Evolutionary conservation across 2,329 filamentous ascomycete species (phyloP).

Genomic region (Colletotrichum musicola): DNA sequence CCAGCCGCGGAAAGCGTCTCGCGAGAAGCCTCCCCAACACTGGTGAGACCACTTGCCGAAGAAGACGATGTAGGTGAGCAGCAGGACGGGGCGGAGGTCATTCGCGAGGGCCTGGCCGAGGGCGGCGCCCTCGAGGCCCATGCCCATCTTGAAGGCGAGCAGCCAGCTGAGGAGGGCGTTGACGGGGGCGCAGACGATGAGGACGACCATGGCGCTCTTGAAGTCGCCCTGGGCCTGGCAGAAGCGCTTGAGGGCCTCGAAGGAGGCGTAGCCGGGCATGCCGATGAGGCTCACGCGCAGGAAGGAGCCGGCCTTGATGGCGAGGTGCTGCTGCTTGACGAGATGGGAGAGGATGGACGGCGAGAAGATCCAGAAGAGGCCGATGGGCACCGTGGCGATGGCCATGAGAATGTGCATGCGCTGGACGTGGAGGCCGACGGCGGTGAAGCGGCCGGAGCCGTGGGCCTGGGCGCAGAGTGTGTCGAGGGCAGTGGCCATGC

Average conservation of each 20-base stretch:
- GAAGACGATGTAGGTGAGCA: constrained; percentile 59
- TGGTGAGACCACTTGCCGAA: constrained; percentile 55
- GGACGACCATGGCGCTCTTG: constrained; percentile 59
- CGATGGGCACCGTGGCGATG: constrained; percentile 61
- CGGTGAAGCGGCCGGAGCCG: constrained; percentile 59
- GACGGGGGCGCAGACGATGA: constrained; percentile 60
- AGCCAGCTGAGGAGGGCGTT: constrained; percentile 64
- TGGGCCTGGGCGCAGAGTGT: constrained; percentile 66
- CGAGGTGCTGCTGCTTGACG: constrained; percentile 61
- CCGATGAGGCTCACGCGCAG: constrained; percentile 62
- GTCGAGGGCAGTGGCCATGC: constrained; percentile 63
- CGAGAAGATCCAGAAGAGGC: constrained; percentile 61
- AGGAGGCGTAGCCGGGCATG: constrained; percentile 65
- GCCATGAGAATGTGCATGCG: constrained; percentile 64
- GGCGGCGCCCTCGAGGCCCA: constrained; percentile 65
- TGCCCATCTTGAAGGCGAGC: constrained; percentile 55
- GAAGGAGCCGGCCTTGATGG: constrained; percentile 62
- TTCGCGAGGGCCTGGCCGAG: constrained; percentile 63
- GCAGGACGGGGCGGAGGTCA: constrained; percentile 59
- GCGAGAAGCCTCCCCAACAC: constrained; percentile 60
- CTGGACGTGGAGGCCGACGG: constrained; percentile 65
- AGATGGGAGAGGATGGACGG: constrained; percentile 59
- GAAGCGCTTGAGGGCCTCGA: constrained; percentile 67
- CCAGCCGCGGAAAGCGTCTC: constrained; percentile 53
- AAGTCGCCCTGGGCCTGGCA: constrained; percentile 68